Base-by-base conservation (phyloP, 2,329 filamentous ascomycete genomes). In the Penicillium aurantiogriseum region DNA sequence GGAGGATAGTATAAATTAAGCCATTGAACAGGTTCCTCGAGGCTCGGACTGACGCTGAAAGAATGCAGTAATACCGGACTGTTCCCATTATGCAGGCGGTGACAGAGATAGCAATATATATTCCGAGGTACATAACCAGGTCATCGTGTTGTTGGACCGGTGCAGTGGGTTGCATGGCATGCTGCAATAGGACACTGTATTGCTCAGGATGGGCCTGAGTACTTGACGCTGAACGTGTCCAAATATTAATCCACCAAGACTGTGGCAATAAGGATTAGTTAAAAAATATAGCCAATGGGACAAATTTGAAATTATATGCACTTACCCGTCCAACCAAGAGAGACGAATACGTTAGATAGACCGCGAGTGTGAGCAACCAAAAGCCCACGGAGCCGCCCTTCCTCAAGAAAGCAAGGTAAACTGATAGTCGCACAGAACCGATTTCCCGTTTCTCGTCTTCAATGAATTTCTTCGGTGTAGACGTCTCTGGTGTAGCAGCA, bases 381-480 rank as follows among this genome's bases (percentile, higher is more conserved):
- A 85, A 85, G 15, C 76, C 68, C 63, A 79, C 77, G 10, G 87
- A 86, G 17, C 89, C 89, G 60, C 84, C 89, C 25, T 86, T 84
- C 10, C 79, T 79, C 15, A 92, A 73, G 67, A 92, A 94, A 0
- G 81, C 80, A 13, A 78, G 67, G 61, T 92, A 93, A n/a, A 92
- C 81, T 7, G 79, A 79, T 23, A 79, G 79, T 64, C 87, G 87
- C 33, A 93, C 85, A 5, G 86, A 82, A 1, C 90, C 90, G 52
- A 83, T 82, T 68, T 91, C 88, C 56, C 86, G 83, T n/a, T 77
- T 78, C 71, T 94, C 90, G 3, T 91, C 89, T 67, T 91, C 86
- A 27, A 90, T 84, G 63, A 92, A 93, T 71, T 91, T 88, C 62
- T 85, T 86, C 0, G 85, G 81, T 6, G 71, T 57, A 4, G 64